Base-by-base conservation (phyloP, 1,139 yeast species). In the Petasospora fabianii region DNA sequence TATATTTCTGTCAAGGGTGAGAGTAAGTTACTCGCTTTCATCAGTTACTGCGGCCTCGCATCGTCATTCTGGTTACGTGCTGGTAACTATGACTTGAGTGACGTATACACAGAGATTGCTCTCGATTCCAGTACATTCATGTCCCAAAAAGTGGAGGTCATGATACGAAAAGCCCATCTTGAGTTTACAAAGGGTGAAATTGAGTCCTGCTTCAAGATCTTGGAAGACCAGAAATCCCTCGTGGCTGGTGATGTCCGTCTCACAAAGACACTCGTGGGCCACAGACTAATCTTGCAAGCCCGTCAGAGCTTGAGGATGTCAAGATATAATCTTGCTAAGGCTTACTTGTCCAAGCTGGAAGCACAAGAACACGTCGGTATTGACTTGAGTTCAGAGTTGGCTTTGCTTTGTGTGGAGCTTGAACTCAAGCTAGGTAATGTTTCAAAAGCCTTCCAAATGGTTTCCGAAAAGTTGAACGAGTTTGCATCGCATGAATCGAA, bases 41-140 rank as follows among this genome's bases (percentile, higher is more conserved):
- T 71, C 10, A 68, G 69, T 35, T 66, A 73, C 15, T 66, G 74
- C 40, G 76, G 70, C 33, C 52, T 75, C 44, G 61, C 64, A 3
- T 65, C 77, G 1, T 57, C 73, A 1, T 62, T 74, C 22, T 80
- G 84, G 84, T 52, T 62, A 19, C 60, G 77, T 43, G 62, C 71
- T 9, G 84, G 84, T 0, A 64, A 65, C 39, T 64, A 66, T 3
- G 57, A 62, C 6, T 55, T 79, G 28, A 64, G 78, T 24, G 66
- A 68, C 11, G 56, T 70, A 1, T 77, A 77, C 52, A 59, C 64
- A 16, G 70, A 68, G 3, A 58, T 76, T 16, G 75, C 80, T 0
- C 36, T 66, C 15, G 66, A 57, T 2, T 56, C 62, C 20, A 58
- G 69, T 7, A 34, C 64, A 8, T 66, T 62, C 43, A 53, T 58